Conservation (phyloP, 2,329 filamentous ascomycete genomes). For the Epichloe gansuensis region DNA sequence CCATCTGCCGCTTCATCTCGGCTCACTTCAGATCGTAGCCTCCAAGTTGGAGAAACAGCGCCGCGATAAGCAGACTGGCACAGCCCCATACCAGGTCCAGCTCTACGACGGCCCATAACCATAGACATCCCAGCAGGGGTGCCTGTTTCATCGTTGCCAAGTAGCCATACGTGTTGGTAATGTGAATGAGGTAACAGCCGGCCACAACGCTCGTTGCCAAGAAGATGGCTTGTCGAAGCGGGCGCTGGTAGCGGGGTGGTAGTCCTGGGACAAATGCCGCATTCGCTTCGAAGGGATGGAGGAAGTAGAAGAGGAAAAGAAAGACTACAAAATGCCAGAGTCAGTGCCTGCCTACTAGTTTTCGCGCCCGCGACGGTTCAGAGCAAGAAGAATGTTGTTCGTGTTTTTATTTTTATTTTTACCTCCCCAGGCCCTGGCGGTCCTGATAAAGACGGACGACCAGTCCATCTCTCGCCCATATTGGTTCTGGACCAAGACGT, state of each 20-base stretch:
- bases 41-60: slow-evolving; percentile 32
- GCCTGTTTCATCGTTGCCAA: slow-evolving; percentile 84
- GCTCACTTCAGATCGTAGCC: slow-evolving; percentile 33
- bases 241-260: slow-evolving; percentile 31
- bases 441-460: slow-evolving; percentile 39
- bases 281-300: slow-evolving; percentile 41
- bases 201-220: slow-evolving; percentile 44
- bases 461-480: slow-evolving; percentile 58
- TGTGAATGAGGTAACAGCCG: slow-evolving; percentile 70
- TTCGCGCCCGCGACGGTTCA: too few species aligned
- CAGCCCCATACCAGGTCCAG: slow-evolving; percentile 59
- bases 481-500: slow-evolving; percentile 68
- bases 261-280: slow-evolving; percentile 38
- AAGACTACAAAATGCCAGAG: slow-evolving; percentile 32
- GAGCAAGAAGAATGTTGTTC: too few species aligned
- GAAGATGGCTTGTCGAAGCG: slow-evolving; percentile 50
- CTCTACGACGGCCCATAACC: slow-evolving; percentile 90
- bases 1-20: not conserved
- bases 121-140: slow-evolving; percentile 78
- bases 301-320: slow-evolving; percentile 39
- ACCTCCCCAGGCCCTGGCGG: slow-evolving; percentile 42
- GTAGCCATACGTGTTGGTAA: slow-evolving; percentile 71
- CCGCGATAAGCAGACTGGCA: slow-evolving; percentile 35
- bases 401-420: slow-evolving; percentile 11
- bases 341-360: too few species aligned